Evolutionary conservation across 805 yeast species (phyloP).

Genomic region (Debaryomyces maramus): DNA sequence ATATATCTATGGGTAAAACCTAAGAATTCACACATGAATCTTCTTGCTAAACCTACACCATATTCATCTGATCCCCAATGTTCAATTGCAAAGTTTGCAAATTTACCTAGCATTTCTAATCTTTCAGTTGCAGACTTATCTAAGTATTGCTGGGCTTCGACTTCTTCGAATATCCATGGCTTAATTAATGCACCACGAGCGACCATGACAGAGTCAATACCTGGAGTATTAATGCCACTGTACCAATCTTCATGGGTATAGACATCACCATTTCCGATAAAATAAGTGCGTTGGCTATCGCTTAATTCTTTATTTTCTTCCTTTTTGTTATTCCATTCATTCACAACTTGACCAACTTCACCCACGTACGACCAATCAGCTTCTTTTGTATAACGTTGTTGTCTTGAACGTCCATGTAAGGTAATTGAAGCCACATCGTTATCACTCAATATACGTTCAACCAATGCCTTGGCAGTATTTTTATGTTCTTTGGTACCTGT

Average conservation of each 20-base stretch:
- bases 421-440: constrained; percentile 89
- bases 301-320: constrained; percentile 58
- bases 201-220: constrained; percentile 92
- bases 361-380: constrained; percentile 93
- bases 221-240: constrained; percentile 58
- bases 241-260: constrained; percentile 89
- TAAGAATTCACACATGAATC: constrained; percentile 91
- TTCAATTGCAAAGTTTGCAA: constrained; percentile 78
- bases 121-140: constrained; percentile 92
- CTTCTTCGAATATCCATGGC: constrained; percentile 98
- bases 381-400: constrained; percentile 86
- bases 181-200: constrained; percentile 97
- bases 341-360: constrained; percentile 67
- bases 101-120: constrained; percentile 67
- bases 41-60: constrained; percentile 83
- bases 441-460: constrained; percentile 68
- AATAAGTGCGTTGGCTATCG: constrained; percentile 67
- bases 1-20: constrained; percentile 93
- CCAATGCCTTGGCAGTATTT: constrained; percentile 82
- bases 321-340: constrained; percentile 55
- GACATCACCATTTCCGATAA: constrained; percentile 94
- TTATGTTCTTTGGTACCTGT: constrained; percentile 85
- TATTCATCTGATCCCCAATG: constrained; percentile 99
- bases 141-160: constrained; percentile 82
- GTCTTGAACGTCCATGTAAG: constrained; percentile 93